phyloP scores from a whole-genome alignment of 2,329 filamentous ascomycete species.

The Trichoderma koningii region DNA sequence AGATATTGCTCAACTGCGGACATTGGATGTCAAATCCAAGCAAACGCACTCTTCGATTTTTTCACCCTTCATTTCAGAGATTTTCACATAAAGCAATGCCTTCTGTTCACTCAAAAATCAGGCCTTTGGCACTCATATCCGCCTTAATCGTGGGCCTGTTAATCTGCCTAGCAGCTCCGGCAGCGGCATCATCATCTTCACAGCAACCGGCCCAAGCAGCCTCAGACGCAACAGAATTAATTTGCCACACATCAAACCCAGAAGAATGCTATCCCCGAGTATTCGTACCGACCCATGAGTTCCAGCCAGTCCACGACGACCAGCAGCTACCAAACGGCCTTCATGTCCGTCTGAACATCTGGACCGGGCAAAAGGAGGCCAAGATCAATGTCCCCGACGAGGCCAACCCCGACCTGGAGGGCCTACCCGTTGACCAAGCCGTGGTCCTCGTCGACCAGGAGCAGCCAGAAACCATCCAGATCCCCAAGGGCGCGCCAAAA shows the following conservation, averaged over 20 bases:
- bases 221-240: conserved; percentile 48
- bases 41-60: not conserved
- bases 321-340: conserved; percentile 67
- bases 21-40: not conserved
- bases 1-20: not conserved
- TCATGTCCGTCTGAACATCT: conserved; percentile 66
- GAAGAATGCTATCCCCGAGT: conserved; percentile 66
- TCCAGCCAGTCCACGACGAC: conserved; percentile 63
- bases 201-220: conserved; percentile 31
- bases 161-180: conserved; percentile 35
- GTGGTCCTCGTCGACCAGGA: conserved; percentile 58
- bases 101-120: conserved; percentile 8
- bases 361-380: conserved; percentile 65
- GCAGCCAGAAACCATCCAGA: conserved; percentile 38
- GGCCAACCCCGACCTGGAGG: conserved; percentile 48
- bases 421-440: conserved; percentile 55
- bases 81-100: not conserved
- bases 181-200: conserved; percentile 37
- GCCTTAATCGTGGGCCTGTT: conserved; percentile 36
- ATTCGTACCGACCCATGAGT: conserved; percentile 65
- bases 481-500: conserved; percentile 54
- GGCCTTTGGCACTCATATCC: conserved; percentile 30
- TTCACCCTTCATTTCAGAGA: not conserved
- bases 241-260: conserved; percentile 63
- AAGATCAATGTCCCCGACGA: conserved; percentile 65